Percentiles rank a stretch among this genome's conserved stretches.
phyloP scores from a whole-genome alignment of 2,329 filamentous ascomycete genomes.

The Diplocarpon rosae region DNA sequence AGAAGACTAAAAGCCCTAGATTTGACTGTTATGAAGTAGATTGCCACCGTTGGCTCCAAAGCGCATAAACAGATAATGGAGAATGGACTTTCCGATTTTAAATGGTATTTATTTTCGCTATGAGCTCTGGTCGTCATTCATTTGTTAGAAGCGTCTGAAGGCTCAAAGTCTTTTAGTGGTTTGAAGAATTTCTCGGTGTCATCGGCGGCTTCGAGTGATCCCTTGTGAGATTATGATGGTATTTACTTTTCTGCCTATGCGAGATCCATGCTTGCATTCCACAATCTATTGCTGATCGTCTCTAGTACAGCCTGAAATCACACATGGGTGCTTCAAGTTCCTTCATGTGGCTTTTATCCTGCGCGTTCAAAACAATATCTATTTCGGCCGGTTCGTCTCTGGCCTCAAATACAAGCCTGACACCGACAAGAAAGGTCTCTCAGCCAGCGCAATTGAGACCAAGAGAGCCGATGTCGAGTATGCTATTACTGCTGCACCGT shows the following conservation, averaged over 20 bases:
- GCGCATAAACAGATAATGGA: constrained; percentile 39
- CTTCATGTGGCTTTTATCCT: constrained; percentile 53
- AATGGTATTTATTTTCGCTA: constrained; percentile 60
- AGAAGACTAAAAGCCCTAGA: constrained; percentile 9
- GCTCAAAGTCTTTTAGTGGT: not conserved
- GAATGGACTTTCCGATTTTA: constrained; percentile 59
- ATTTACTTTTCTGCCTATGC: constrained; percentile 15
- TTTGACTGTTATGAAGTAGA: constrained; percentile 36
- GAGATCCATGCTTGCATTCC: not conserved
- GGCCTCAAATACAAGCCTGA: constrained; percentile 43
- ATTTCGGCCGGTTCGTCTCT: constrained; percentile 45
- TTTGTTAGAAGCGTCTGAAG: not conserved
- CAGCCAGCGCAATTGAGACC: constrained; percentile 35
- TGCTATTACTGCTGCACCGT: constrained; percentile 17
- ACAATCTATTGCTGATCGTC: not conserved
- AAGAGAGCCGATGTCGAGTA: constrained; percentile 19
- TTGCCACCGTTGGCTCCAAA: constrained; percentile 29
- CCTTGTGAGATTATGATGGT: constrained; percentile 17
- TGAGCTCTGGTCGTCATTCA: constrained; percentile 37
- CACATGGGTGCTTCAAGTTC: constrained; percentile 37
- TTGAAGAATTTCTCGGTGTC: not conserved
- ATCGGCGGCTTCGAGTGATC: not conserved
- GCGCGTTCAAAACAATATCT: constrained; percentile 44
- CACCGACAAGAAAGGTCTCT: constrained; percentile 46
- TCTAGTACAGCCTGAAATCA: constrained; percentile 13